Evolutionary conservation across 164 flowering plant species (phyloP).

Genomic region (Tetracentron sinense): DNA sequence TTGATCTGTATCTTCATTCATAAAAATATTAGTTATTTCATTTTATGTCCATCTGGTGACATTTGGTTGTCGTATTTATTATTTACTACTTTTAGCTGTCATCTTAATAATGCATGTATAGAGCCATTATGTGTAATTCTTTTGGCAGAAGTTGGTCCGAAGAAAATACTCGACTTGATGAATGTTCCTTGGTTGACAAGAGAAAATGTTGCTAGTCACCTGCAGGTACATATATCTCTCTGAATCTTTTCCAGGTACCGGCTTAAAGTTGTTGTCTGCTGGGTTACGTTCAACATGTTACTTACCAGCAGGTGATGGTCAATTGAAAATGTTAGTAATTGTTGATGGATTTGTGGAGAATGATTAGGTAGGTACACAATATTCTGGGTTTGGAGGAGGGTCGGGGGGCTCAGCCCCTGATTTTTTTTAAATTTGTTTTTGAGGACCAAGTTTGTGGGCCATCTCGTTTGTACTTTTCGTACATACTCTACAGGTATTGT

Average conservation of each 20-base stretch:
- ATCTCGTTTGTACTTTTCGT: no score
- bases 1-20: neutral
- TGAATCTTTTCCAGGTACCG: neutral
- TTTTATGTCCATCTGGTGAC: neutral
- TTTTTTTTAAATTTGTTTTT: no score
- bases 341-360: no score
- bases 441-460: no score
- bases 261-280: neutral
- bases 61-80: neutral
- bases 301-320: no score
- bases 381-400: no score
- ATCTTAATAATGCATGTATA: conserved; percentile 16
- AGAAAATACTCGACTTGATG: conserved; percentile 94
- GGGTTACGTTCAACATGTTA: neutral
- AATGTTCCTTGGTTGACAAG: conserved; percentile 90
- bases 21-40: neutral
- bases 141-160: conserved; percentile 88
- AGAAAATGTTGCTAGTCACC: conserved; percentile 97
- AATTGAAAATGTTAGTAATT: no score
- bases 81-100: neutral
- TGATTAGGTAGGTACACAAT: no score
- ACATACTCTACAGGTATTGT: no score
- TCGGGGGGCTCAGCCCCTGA: no score
- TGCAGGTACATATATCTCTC: conserved; percentile 59
- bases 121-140: conserved; percentile 17